Evolutionary conservation across 2,329 filamentous ascomycete genomes (phyloP), one percentile per base, ranked within the genome.

Genomic region (Furcasterigmium furcatum): DNA sequence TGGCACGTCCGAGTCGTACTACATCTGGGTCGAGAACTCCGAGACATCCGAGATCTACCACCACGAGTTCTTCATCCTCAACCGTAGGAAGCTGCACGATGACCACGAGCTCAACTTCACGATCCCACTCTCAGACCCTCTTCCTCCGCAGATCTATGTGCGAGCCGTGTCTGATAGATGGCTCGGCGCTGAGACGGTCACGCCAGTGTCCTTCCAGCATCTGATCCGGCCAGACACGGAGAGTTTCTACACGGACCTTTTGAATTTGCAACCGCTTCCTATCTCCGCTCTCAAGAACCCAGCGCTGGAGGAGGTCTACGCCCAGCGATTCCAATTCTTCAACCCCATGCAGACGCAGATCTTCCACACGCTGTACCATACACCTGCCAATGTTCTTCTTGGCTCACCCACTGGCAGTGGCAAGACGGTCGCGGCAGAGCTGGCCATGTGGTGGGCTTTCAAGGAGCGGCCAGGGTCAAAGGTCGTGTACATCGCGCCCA

Each of bases 391-490:
- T 60, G 91, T 99, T 5, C 78, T 99, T 4, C 79, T 99, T 9
- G 94, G 95, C 8, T 97, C 94, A 3, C 95, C 94, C 0, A 99
- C 95, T 0, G 94, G 94, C 47, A 96, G 91, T 74, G 94, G 94
- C 47, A 99, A 99, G 73, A 99, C 95, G 1, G 88, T 99, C 34
- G 94, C 95, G 16, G 91, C 88, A 41, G 94, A 99, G 62, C 71
- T 99, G 50, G 91, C 95, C 21, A 97, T 99, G 92, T 99, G 95
- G 95, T 96, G 91, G 91, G 92, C 94, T 3, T 97, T 99, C 69
- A 84, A 91, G 13, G 91, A 96, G 62, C 86, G 87, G 42, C 94
- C 94, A 2, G 91, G 91, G 4, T 96, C 91, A 4, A 99, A 99
- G 69, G 91, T 99, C 3, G 94, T 99, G 12, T 99, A 99, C 64